These are phyloP conservation scores for Naegleria lovaniensis DNA, from an alignment of 208 protist genomes.

Conservation along the genomic window DNA sequence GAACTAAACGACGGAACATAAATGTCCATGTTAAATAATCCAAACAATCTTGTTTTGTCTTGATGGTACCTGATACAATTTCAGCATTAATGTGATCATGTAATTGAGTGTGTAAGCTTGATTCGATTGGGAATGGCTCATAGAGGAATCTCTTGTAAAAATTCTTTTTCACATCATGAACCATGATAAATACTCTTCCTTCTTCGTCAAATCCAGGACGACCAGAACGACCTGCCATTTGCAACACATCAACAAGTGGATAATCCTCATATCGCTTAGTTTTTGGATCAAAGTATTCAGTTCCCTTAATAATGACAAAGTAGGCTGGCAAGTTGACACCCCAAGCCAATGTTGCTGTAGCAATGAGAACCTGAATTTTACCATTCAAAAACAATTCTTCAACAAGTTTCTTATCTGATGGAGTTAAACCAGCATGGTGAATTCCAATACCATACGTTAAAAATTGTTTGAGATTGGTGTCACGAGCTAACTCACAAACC, in stretches of 20 bases:
- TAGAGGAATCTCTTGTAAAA: slow-evolving; percentile 99
- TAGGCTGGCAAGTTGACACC: slow-evolving; percentile 99
- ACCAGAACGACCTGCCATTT: slow-evolving; percentile 98
- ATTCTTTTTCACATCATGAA: slow-evolving; percentile 95
- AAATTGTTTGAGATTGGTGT: slow-evolving; percentile 82
- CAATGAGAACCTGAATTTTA: slow-evolving; percentile 94
- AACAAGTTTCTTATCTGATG: slow-evolving; percentile 73
- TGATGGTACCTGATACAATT: slow-evolving; percentile 88
- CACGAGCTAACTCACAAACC: slow-evolving; percentile 60
- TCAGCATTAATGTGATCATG: slow-evolving; percentile 98
- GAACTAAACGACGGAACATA: slow-evolving; percentile 90
- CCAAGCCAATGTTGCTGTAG: slow-evolving; percentile 97
- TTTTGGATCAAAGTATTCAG: slow-evolving; percentile 97
- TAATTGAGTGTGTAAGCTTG: slow-evolving; percentile 78
- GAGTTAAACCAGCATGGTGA: slow-evolving; percentile 93
- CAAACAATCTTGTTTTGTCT: slow-evolving; percentile 84
- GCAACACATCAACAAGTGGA: slow-evolving; percentile 97
- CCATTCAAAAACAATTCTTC: slow-evolving; percentile 85
- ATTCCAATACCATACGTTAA: slow-evolving; percentile 98
- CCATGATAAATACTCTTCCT: slow-evolving; percentile 89
- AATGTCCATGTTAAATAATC: slow-evolving; percentile 99
- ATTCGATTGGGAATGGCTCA: slow-evolving; percentile 99
- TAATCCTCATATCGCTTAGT: slow-evolving; percentile 94
- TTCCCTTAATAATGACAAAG: slow-evolving; percentile 99
- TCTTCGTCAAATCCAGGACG: slow-evolving; percentile 92